phyloP scores from a whole-genome alignment of 177 flowering plant genomes.

The Vitis hybrid region DNA sequence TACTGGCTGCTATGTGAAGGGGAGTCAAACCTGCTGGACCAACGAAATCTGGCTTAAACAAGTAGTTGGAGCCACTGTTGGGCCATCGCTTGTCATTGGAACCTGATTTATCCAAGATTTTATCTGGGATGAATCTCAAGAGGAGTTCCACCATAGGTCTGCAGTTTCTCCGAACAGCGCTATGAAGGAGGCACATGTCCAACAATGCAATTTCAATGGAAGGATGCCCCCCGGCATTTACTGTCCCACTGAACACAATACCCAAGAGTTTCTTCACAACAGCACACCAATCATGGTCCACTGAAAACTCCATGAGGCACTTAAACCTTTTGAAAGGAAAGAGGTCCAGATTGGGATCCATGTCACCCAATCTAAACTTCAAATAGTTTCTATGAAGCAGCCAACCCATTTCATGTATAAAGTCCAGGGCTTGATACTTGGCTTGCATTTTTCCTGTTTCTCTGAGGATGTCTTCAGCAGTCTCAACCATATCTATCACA shows the following conservation, averaged over 20 bases:
- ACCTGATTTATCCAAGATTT: slow-evolving; percentile 7
- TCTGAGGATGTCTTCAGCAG: background rate
- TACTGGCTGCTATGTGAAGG: slow-evolving; percentile 42
- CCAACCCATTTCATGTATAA: slow-evolving; percentile 49
- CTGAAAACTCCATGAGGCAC: slow-evolving; percentile 45
- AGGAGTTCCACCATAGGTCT: slow-evolving; percentile 41
- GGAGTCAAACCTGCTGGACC: slow-evolving; percentile 47
- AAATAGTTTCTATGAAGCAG: slow-evolving; percentile 31
- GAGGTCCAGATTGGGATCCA: slow-evolving; percentile 18
- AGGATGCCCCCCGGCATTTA: slow-evolving; percentile 17
- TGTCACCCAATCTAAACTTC: slow-evolving; percentile 19
- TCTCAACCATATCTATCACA: slow-evolving; percentile 25
- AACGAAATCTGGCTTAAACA: slow-evolving; percentile 28
- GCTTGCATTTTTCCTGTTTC: slow-evolving; percentile 8
- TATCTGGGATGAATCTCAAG: slow-evolving; percentile 22
- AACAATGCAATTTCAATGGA: slow-evolving; percentile 21
- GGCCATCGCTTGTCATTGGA: slow-evolving; percentile 6
- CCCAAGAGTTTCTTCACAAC: slow-evolving; percentile 38
- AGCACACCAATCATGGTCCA: slow-evolving; percentile 47
- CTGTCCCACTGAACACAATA: slow-evolving; percentile 27
- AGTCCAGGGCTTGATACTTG: slow-evolving; percentile 27
- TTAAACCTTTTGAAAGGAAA: slow-evolving; percentile 31
- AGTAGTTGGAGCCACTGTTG: background rate
- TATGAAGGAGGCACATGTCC: slow-evolving; percentile 38
- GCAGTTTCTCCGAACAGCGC: slow-evolving; percentile 37